A percentile compares a stretch with the other conserved stretches of the same genome.
Evolutionary conservation across 2,329 filamentous ascomycete genomes (phyloP).

Genomic region (Pyrenophora tritici-repentis): DNA sequence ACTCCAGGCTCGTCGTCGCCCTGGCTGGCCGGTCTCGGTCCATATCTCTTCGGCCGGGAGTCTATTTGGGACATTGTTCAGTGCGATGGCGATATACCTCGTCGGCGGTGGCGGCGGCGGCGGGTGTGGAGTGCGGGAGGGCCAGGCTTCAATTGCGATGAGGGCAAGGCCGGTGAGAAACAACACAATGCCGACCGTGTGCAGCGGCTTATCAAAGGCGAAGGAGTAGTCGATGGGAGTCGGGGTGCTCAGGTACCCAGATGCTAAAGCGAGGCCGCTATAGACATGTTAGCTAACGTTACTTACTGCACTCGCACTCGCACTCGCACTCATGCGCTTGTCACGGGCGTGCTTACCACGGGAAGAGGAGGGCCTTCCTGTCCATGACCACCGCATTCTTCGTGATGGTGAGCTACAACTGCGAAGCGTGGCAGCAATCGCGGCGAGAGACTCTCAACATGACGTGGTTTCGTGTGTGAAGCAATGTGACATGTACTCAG

Average conservation of each 20-base stretch:
- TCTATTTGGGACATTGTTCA: slow-evolving; percentile 30
- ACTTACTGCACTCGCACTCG: no score
- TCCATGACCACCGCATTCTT: slow-evolving; percentile 44
- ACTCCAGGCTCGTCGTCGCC: slow-evolving; percentile 20
- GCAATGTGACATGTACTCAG: slow-evolving; percentile 12
- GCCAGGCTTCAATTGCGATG: slow-evolving; percentile 34
- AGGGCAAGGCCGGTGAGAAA: slow-evolving; percentile 40
- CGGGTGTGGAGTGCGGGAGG: slow-evolving; percentile 22
- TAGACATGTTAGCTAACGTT: slow-evolving; percentile 22
- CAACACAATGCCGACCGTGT: slow-evolving; percentile 39
- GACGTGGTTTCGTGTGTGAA: slow-evolving; percentile 13
- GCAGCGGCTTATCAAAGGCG: slow-evolving; percentile 45
- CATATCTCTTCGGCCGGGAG: slow-evolving; percentile 32
- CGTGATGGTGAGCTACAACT: slow-evolving; percentile 23
- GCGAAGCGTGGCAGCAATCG: slow-evolving; percentile 29
- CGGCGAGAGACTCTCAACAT: slow-evolving; percentile 23
- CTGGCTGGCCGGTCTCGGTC: slow-evolving; percentile 29
- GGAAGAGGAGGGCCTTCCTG: slow-evolving; percentile 44
- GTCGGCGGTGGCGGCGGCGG: slow-evolving; percentile 24
- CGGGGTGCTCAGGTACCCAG: slow-evolving; percentile 38
- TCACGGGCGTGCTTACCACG: slow-evolving; percentile 29
- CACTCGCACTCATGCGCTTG: not conserved
- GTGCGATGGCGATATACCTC: slow-evolving; percentile 40
- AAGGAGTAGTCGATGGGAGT: slow-evolving; percentile 40
- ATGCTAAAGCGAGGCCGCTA: slow-evolving; percentile 45